Conservation (phyloP, 345 rosid species). For the Trapa incisa region DNA sequence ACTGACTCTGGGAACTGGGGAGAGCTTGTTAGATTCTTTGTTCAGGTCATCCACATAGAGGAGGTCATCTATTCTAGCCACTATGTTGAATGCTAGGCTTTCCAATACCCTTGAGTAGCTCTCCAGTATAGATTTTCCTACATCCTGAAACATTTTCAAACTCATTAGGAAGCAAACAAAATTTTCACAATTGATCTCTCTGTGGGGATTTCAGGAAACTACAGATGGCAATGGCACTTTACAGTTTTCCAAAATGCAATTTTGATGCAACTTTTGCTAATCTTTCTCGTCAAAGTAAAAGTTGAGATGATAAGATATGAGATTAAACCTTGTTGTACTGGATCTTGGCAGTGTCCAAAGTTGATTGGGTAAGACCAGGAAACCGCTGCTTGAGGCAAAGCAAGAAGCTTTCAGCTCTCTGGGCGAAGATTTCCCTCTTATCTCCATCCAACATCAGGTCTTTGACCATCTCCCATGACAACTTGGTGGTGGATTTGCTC, state of each 20-base stretch:
- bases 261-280: no score
- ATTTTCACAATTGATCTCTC: no score
- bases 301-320: not conserved
- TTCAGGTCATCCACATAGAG: conserved; percentile 82
- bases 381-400: conserved; percentile 86
- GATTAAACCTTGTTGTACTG: conserved; percentile 70
- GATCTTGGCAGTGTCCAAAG: conserved; percentile 85
- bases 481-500: conserved; percentile 42
- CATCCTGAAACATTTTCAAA: conserved; percentile 38
- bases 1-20: conserved; percentile 45
- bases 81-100: conserved; percentile 74
- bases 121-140: conserved; percentile 87
- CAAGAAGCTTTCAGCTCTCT: conserved; percentile 77
- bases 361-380: conserved; percentile 74
- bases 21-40: conserved; percentile 49
- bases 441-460: conserved; percentile 78
- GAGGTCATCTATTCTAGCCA: conserved; percentile 81
- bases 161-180: not conserved
- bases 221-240: no score
- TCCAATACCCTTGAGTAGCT: conserved; percentile 92
- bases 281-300: no score
- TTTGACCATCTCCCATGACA: conserved; percentile 90
- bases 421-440: conserved; percentile 79
- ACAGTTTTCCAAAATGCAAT: no score
- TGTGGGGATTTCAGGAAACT: no score